Percentiles rank a stretch among this genome's conserved stretches.
Evolutionary conservation across 768 basidiomycete species (phyloP).

Genomic region (Psilocybe tampanensis): DNA sequence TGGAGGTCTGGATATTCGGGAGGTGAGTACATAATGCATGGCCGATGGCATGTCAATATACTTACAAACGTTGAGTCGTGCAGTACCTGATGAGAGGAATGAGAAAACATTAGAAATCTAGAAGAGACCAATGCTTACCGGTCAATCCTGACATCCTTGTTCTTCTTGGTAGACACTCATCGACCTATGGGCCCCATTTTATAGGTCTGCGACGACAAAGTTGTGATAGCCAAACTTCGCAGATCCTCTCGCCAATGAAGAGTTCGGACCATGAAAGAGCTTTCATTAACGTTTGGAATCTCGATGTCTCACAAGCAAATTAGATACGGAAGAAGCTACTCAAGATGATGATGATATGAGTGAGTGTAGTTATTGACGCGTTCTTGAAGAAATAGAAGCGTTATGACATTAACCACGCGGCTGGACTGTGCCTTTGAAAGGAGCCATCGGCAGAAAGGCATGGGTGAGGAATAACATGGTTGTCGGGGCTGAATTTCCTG

Average conservation of each 20-base stretch:
- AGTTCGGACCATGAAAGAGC: constrained; percentile 19
- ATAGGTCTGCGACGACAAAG: constrained; percentile 11
- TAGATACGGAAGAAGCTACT: constrained; percentile 11
- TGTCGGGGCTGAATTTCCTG: background rate
- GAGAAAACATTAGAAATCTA: background rate
- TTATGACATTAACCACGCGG: constrained; percentile 6
- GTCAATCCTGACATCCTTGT: constrained; percentile 15
- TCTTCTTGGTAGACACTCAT: constrained; percentile 6
- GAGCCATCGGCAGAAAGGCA: background rate
- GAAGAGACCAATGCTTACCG: constrained; percentile 16
- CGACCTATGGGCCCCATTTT: constrained; percentile 6
- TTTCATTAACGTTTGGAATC: constrained; percentile 19
- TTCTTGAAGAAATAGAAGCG: constrained; percentile 4
- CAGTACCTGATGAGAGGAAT: constrained; percentile 27
- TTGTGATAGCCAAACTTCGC: constrained; percentile 11
- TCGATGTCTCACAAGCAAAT: constrained; percentile 16
- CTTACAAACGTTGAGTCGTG: constrained; percentile 41
- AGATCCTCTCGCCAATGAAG: constrained; percentile 19
- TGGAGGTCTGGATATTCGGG: constrained; percentile 51
- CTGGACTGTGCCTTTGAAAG: background rate
- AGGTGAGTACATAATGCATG: constrained; percentile 7
- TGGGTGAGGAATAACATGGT: background rate
- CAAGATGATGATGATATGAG: constrained; percentile 7
- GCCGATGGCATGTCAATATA: background rate
- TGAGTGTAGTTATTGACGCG: constrained; percentile 1